Base-by-base conservation (phyloP, 2,329 filamentous ascomycete species). In the Aureobasidium sp. region DNA sequence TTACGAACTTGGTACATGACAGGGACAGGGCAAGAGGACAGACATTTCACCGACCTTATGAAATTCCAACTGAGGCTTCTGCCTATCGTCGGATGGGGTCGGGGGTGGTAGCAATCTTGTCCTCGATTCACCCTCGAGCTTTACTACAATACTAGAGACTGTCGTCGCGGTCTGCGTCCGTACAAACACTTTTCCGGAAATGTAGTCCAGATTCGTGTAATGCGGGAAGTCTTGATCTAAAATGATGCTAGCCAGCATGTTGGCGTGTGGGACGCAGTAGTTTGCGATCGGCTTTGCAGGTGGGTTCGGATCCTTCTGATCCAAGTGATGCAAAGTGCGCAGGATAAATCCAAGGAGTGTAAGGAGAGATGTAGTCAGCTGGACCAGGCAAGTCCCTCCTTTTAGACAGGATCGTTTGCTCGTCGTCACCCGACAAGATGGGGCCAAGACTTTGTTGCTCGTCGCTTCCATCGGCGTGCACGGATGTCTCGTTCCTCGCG, bases 121-220 rank as follows among this genome's bases (percentile, higher is more conserved):
- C 65, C 82, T 82, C 52, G 86, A 86, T 75, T 94, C 89, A 67
- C 90, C 90, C 71, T 94, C 90, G 36, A 94, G 83, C 78, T 94
- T 94, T 70, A 93, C 89, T 41, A 90, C 80, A 65, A 94, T 86
- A 42, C 73, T 75, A 62, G 74, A 75, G 36, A 83, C 73, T 66
- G 77, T 78, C 60, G 74, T 76, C 25, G 75, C 74, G 66, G 74
- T 79, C 7, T 72, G 70, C 22, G 76, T 74, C 41, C 77, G 71
- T 49, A 83, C 68, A 9, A 76, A 64, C 27, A 83, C 77, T 63
- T 74, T 74, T 60, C 90, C 90, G 34, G 79, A 81, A 64, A 94
- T 82, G 64, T 83, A 77, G 74, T 93, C 90, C 68, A 92, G 84
- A 71, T 93, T 93, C 57, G 90, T 93, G 74, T 69, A 74, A 37